These are phyloP conservation scores for Neofusicoccum laricinum DNA, from an alignment of 2,329 filamentous ascomycete genomes.

Conservation along the genomic window DNA sequence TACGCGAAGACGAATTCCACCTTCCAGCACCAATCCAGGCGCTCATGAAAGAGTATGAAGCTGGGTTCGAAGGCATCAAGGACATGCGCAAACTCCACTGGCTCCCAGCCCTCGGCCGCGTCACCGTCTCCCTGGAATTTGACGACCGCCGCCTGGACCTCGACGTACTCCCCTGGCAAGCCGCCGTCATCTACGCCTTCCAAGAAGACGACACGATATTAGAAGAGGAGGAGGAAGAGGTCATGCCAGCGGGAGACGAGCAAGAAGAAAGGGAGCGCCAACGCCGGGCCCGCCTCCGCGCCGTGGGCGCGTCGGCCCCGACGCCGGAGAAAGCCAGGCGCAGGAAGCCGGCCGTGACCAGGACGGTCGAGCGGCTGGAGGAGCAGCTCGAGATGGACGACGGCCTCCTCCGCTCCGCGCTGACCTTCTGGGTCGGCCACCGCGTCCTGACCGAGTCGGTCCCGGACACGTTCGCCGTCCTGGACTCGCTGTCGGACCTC, in stretches of 20 bases:
- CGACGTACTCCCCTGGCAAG: constrained; percentile 79
- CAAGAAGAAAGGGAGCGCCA: constrained; percentile 24
- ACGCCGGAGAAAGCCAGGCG: background rate
- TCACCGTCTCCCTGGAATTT: constrained; percentile 76
- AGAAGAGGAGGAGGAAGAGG: constrained; percentile 23
- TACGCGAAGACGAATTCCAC: constrained; percentile 67
- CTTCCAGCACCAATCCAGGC: constrained; percentile 58
- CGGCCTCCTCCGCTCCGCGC: constrained; percentile 63
- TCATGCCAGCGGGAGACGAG: background rate
- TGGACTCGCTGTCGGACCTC: constrained; percentile 51
- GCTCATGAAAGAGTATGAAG: constrained; percentile 68
- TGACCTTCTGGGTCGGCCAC: constrained; percentile 70
- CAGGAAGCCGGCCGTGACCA: constrained; percentile 29
- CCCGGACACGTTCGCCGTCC: constrained; percentile 59
- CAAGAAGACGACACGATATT: constrained; percentile 42
- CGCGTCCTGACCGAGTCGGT: constrained; percentile 54
- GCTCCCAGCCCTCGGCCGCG: constrained; percentile 78
- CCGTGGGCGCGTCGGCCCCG: constrained; percentile 35
- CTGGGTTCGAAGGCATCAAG: constrained; percentile 76
- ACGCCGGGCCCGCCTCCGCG: constrained; percentile 19
- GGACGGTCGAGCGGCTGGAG: constrained; percentile 46
- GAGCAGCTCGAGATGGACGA: constrained; percentile 67
- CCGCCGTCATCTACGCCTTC: constrained; percentile 84
- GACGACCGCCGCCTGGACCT: constrained; percentile 73
- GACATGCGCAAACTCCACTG: constrained; percentile 82